phyloP scores from a whole-genome alignment of 352 stramenopile species.

The Lagenidium giganteum region DNA sequence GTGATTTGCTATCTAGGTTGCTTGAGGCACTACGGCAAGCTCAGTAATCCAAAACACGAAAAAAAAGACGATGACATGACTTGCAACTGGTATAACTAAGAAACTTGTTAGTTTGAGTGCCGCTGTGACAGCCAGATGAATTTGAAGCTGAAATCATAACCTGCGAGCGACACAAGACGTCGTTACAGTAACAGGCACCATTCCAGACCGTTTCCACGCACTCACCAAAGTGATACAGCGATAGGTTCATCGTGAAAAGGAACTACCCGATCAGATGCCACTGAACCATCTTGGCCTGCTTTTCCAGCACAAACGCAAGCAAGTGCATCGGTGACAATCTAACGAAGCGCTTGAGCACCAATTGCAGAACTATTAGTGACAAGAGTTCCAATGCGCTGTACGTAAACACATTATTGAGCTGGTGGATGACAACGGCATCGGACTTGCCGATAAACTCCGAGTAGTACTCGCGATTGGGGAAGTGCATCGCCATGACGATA shows the following conservation, averaged over 20 bases:
- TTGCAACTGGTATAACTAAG: too few relatives aligned
- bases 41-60: too few relatives aligned
- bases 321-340: slow-evolving; percentile 4
- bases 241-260: slow-evolving; percentile 5
- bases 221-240: slow-evolving; percentile 6
- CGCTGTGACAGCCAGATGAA: too few relatives aligned
- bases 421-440: too few relatives aligned
- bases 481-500: slow-evolving; percentile 19
- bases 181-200: too few relatives aligned
- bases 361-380: background rate
- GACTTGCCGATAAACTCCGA: slow-evolving; percentile 13
- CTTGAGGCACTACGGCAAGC: too few relatives aligned
- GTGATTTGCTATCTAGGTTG: too few relatives aligned
- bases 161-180: too few relatives aligned
- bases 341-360: background rate
- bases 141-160: too few relatives aligned
- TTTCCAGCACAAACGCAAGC: slow-evolving; percentile 22
- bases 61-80: too few relatives aligned
- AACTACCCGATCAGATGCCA: slow-evolving; percentile 7
- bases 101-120: too few relatives aligned
- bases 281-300: slow-evolving; percentile 21
- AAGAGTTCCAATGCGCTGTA: slow-evolving; percentile 6
- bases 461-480: slow-evolving; percentile 25
- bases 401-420: slow-evolving; percentile 5
- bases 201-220: too few relatives aligned